Evolutionary conservation across 163 green algal species (phyloP), one percentile per base, ranked within the genome.

Genomic region (Chlorella variabilis): DNA sequence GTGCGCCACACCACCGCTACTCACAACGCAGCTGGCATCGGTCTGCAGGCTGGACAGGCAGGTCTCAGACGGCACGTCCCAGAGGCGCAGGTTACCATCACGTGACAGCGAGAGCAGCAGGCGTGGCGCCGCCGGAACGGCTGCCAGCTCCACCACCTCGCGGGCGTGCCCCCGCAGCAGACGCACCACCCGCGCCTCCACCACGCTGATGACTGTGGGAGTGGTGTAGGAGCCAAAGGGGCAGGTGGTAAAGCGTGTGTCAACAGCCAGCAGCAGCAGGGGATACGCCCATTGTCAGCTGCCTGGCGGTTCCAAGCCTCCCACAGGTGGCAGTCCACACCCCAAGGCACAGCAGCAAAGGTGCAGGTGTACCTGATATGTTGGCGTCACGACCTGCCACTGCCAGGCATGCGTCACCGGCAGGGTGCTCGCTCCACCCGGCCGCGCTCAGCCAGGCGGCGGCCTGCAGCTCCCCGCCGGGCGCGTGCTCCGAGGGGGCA

Each of bases 381-480:
- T 84, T 77, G 11, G 56, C 27, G 71, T 90, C 88, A 34, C 41
- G 77, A 3, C 86, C 89, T 20, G 86, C 85, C 23, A 93, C 88
- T 18, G 91, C 91, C 83, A 95, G 65, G 33, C 80, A 88, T 0
- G 90, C 87, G 58, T 94, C 91, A 4, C 90, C 91, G 31, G 88
- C 81, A 21, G 85, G 81, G 71, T 91, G 84, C 2, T 23, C 6
- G 33, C 45, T 84, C 36, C 61, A 61, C 21, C 45, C 74, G 0
- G 27, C 36, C 9, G 74, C 51, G 33, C 78, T 80, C 33, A 92
- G 42, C 88, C 88, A 93, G 36, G 75, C 80, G n/a, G 75, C 84
- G 20, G 70, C 65, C 1, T 63, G 66, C 59, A 93, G 59, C 25
- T 87, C 87, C 65, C 85, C 89, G 38, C 87, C 87, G 3, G 58